Conservation (phyloP, 805 yeast genomes). For the Saccharomycopsis capsularis region DNA sequence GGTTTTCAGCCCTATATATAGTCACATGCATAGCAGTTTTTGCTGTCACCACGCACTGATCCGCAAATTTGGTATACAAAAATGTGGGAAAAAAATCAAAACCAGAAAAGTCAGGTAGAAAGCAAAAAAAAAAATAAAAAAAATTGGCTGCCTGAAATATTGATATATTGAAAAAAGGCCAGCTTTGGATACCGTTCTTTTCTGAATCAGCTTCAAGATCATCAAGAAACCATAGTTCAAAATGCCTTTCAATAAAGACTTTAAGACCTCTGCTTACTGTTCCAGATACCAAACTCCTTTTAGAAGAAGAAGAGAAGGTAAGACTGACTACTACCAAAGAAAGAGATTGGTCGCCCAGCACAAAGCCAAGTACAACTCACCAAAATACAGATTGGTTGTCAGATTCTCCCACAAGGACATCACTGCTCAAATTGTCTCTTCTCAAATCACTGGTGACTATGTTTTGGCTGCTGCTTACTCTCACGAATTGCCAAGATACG, state of each 20-base stretch:
- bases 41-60: too few species aligned
- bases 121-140: too few species aligned
- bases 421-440: conserved; percentile 94
- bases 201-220: background rate
- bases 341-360: conserved; percentile 99
- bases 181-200: background rate
- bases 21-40: too few species aligned
- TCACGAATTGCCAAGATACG: conserved; percentile 97
- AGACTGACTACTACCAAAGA: conserved; percentile 99
- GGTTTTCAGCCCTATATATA: too few species aligned
- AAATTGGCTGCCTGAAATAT: too few species aligned
- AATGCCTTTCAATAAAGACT: conserved; percentile 71
- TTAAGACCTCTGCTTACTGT: conserved; percentile 90
- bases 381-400: conserved; percentile 99
- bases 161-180: background rate
- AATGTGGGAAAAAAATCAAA: too few species aligned
- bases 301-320: conserved; percentile 99
- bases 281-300: conserved; percentile 99
- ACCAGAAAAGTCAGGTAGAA: too few species aligned
- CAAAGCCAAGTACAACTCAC: conserved; percentile 99
- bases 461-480: conserved; percentile 97
- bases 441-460: conserved; percentile 94
- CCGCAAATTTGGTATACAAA: too few species aligned
- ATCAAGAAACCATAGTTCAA: conserved; percentile 36
- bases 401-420: conserved; percentile 99